These are phyloP conservation scores for Astrephomene gubernaculifera DNA, from an alignment of 139 green algal genomes.

Conservation along the genomic window DNA sequence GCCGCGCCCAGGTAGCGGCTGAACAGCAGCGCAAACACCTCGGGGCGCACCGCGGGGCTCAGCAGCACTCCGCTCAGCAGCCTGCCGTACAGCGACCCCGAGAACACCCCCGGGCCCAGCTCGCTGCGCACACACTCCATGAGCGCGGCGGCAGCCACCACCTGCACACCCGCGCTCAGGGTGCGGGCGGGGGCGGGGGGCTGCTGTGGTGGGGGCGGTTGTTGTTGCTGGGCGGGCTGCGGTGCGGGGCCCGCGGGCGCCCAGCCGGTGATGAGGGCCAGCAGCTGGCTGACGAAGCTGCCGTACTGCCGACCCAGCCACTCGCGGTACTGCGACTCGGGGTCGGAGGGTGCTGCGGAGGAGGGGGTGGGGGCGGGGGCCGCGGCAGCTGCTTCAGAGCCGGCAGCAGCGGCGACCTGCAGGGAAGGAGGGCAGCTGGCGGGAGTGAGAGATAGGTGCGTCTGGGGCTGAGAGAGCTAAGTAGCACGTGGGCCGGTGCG, in stretches of 20 bases:
- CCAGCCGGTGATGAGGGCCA: constrained; percentile 36
- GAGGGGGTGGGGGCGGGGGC: neutral
- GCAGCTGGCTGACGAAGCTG: constrained; percentile 44
- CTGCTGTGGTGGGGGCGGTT: neutral
- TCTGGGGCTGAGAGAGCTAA: neutral
- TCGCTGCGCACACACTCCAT: constrained; percentile 75
- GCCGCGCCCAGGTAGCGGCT: constrained; percentile 59
- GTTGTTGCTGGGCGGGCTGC: neutral
- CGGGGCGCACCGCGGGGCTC: constrained; percentile 18
- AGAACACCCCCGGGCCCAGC: constrained; percentile 54
- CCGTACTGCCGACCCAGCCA: constrained; percentile 69
- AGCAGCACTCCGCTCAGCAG: constrained; percentile 53
- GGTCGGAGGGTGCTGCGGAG: neutral
- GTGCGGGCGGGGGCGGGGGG: neutral
- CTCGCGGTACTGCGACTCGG: constrained; percentile 34
- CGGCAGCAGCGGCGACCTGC: neutral
- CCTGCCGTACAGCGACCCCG: constrained; percentile 55
- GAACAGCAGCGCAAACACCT: constrained; percentile 67
- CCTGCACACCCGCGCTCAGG: constrained; percentile 47
- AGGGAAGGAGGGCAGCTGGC: neutral
- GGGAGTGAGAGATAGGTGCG: neutral
- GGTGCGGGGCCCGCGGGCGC: too few relatives aligned
- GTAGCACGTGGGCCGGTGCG: neutral
- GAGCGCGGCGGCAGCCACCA: constrained; percentile 59
- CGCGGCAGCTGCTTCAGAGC: neutral